Percentiles rank a stretch among this genome's conserved stretches.
These are phyloP conservation scores for Neurospora sp. DNA, from an alignment of 495 filamentous ascomycete genomes.

Conservation along the genomic window DNA sequence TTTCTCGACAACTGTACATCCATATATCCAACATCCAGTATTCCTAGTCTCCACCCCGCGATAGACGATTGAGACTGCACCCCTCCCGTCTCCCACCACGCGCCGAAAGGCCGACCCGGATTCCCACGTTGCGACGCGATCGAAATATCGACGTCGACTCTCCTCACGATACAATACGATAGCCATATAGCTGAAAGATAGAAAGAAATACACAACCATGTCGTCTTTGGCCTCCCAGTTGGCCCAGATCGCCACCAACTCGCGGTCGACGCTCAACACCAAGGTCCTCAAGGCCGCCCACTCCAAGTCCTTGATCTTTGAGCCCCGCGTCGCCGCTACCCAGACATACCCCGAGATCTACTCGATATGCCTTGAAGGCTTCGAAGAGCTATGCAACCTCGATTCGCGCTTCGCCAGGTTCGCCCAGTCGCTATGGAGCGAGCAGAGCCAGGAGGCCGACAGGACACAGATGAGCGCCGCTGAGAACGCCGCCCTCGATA, in stretches of 20 bases:
- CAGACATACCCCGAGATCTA: conserved; percentile 87
- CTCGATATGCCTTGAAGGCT: conserved; percentile 76
- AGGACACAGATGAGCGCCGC: conserved; percentile 67
- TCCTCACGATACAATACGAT: neutral
- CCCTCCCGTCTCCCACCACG: neutral
- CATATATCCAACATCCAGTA: neutral
- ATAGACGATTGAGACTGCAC: neutral
- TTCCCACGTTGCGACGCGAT: neutral
- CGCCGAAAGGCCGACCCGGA: neutral
- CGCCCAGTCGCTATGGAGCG: conserved; percentile 68
- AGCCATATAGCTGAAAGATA: neutral
- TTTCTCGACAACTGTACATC: neutral
- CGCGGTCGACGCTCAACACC: conserved; percentile 70
- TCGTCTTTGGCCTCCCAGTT: conserved; percentile 72
- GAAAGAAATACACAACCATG: conserved; percentile 13
- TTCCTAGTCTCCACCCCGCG: neutral
- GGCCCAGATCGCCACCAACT: conserved; percentile 66
- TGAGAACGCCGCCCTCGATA: conserved; percentile 74
- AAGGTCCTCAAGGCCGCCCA: conserved; percentile 83
- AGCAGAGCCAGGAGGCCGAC: conserved; percentile 81
- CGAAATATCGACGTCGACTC: neutral
- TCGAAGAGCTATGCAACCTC: conserved; percentile 76
- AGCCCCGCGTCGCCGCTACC: conserved; percentile 63
- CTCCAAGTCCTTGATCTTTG: conserved; percentile 86
- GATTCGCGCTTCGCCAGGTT: conserved; percentile 67